These are phyloP conservation scores for Pichia phayaonensis DNA, from an alignment of 805 yeast species.

Conservation along the genomic window DNA sequence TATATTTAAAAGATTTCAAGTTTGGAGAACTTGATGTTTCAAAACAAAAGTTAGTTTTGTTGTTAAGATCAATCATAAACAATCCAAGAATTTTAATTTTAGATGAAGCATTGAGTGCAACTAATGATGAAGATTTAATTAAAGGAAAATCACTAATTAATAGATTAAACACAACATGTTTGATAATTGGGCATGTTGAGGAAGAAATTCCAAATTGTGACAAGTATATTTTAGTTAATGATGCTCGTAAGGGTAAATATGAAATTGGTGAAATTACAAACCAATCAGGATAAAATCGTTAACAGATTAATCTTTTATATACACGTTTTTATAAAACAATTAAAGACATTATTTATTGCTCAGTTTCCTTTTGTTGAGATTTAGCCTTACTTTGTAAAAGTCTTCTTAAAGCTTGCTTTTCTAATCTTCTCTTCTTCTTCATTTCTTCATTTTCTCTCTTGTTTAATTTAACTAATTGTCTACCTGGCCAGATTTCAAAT, in stretches of 20 bases:
- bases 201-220: conserved; percentile 75
- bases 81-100: conserved; percentile 71
- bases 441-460: conserved; percentile 40
- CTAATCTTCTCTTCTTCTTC: conserved; percentile 40
- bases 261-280: conserved; percentile 21
- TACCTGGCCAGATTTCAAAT: conserved; percentile 71
- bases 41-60: conserved; percentile 70
- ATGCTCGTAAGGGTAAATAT: conserved; percentile 25
- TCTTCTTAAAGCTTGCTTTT: conserved; percentile 32
- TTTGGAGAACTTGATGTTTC: conserved; percentile 57
- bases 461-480: conserved; percentile 50
- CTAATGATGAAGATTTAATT: conserved; percentile 58
- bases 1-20: conserved; percentile 26
- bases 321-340: neutral
- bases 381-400: conserved; percentile 16
- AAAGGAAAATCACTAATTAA: conserved; percentile 47
- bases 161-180: conserved; percentile 56
- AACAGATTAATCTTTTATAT: neutral
- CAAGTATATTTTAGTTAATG: conserved; percentile 33
- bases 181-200: conserved; percentile 76
- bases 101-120: conserved; percentile 90
- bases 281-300: neutral
- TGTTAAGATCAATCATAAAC: conserved; percentile 71
- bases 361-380: neutral
- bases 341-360: neutral